Evolutionary conservation across 495 filamentous ascomycete species (phyloP).

Genomic region (Zalerion maritima): DNA sequence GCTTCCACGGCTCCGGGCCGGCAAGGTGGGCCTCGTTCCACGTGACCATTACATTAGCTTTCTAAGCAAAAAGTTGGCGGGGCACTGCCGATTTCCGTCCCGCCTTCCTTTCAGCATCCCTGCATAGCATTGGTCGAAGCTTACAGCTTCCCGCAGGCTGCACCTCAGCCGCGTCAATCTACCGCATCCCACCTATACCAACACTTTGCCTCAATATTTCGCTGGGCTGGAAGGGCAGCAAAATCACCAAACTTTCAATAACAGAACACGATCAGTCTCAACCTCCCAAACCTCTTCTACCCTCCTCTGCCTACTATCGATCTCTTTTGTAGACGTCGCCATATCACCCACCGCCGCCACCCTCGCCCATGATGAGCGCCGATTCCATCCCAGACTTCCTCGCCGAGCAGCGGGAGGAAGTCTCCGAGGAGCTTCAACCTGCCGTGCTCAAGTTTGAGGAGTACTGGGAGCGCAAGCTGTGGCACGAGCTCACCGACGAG

Average conservation of each 20-base stretch:
- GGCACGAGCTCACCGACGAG: slow-evolving; percentile 92
- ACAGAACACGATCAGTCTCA: too few relatives aligned
- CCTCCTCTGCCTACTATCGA: too few relatives aligned
- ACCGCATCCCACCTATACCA: too few relatives aligned
- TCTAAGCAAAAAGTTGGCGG: too few relatives aligned
- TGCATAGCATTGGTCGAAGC: not conserved
- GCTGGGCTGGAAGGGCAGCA: too few relatives aligned
- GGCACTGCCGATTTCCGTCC: too few relatives aligned
- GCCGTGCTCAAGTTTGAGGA: slow-evolving; percentile 90
- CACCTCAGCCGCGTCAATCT: slow-evolving; percentile 7
- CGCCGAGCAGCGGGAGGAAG: slow-evolving; percentile 66
- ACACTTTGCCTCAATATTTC: too few relatives aligned
- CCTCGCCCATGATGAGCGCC: slow-evolving; percentile 47
- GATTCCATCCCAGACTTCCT: slow-evolving; percentile 88
- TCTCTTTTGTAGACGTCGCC: slow-evolving; percentile 2
- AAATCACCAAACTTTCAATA: too few relatives aligned
- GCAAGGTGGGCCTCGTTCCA: too few relatives aligned
- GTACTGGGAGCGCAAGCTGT: slow-evolving; percentile 95
- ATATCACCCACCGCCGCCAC: slow-evolving; percentile 4
- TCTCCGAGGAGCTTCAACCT: slow-evolving; percentile 74
- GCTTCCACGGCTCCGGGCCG: too few relatives aligned
- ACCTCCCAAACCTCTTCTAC: too few relatives aligned
- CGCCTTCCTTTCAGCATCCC: slow-evolving; percentile 4
- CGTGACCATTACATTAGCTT: too few relatives aligned
- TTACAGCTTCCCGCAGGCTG: slow-evolving; percentile 1